Evolutionary conservation across 2,329 filamentous ascomycete species (phyloP).

Genomic region (Hymenoscyphus albidus): DNA sequence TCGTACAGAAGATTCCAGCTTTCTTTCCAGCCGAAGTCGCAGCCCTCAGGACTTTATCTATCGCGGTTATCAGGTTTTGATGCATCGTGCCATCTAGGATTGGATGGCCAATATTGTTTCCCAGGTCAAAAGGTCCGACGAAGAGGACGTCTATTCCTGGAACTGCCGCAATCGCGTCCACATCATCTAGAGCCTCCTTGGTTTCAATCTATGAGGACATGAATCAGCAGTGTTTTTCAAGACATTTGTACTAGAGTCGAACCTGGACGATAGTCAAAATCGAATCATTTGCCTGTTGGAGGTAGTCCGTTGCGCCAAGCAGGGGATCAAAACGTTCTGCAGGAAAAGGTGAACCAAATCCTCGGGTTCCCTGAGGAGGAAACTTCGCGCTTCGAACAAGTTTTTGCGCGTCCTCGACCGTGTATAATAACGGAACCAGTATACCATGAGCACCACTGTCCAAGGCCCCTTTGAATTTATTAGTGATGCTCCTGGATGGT

Average conservation of each 20-base stretch:
- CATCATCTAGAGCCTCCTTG: slow-evolving; percentile 53
- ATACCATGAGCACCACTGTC: slow-evolving; percentile 56
- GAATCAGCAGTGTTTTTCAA: neutral
- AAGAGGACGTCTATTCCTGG: slow-evolving; percentile 61
- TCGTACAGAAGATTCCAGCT: slow-evolving; percentile 56
- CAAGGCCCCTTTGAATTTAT: slow-evolving; percentile 42
- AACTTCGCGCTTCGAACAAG: slow-evolving; percentile 53
- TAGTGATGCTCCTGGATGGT: neutral
- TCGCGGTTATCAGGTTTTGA: slow-evolving; percentile 55
- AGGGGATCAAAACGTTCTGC: slow-evolving; percentile 47
- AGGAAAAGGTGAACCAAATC: slow-evolving; percentile 54
- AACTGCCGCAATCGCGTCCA: slow-evolving; percentile 59
- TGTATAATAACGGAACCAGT: slow-evolving; percentile 52
- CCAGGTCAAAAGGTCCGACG: slow-evolving; percentile 64
- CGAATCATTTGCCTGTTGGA: slow-evolving; percentile 52
- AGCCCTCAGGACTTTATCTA: slow-evolving; percentile 54
- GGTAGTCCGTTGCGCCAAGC: slow-evolving; percentile 51
- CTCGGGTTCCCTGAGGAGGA: slow-evolving; percentile 50
- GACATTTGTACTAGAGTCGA: neutral
- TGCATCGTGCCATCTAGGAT: slow-evolving; percentile 58
- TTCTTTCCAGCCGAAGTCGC: slow-evolving; percentile 62
- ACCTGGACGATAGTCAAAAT: slow-evolving; percentile 60
- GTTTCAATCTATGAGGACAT: slow-evolving; percentile 50
- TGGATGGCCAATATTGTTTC: slow-evolving; percentile 57
- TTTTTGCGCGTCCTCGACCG: slow-evolving; percentile 47